Conservation (phyloP, 75 land plant genomes). For the Pinus tabuliformis region DNA sequence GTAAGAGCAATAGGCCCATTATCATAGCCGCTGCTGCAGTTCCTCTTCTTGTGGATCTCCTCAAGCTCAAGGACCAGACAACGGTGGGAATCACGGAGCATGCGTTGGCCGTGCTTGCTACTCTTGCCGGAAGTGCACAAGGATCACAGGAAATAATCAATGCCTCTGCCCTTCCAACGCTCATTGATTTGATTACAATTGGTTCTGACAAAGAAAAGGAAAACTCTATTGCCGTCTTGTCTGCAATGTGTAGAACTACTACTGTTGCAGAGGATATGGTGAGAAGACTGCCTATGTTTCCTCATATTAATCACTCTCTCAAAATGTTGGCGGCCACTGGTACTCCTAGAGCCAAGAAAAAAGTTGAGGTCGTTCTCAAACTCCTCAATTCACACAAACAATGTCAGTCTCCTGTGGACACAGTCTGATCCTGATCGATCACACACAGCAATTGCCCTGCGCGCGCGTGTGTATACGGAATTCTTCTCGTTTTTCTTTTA, state of each 20-base stretch:
- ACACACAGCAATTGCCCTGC: too few relatives aligned
- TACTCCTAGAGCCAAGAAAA: conserved; percentile 35
- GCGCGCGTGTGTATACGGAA: too few relatives aligned
- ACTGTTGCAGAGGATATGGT: conserved; percentile 44
- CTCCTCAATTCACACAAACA: background rate
- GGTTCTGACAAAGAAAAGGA: conserved; percentile 74
- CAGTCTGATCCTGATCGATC: conserved; percentile 17
- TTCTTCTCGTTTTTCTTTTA: too few relatives aligned
- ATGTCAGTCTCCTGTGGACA: too few relatives aligned
- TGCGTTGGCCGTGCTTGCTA: conserved; percentile 43
- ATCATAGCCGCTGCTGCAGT: conserved; percentile 59
- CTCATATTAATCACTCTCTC: conserved; percentile 38
- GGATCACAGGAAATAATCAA: conserved; percentile 39
- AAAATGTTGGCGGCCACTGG: conserved; percentile 36
- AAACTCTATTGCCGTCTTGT: conserved; percentile 42
- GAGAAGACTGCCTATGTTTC: conserved; percentile 14
- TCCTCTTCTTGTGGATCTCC: conserved; percentile 41
- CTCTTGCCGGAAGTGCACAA: conserved; percentile 34
- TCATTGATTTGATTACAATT: conserved; percentile 51
- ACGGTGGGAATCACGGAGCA: conserved; percentile 59
- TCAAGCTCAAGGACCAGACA: conserved; percentile 36
- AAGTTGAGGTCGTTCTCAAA: conserved; percentile 41
- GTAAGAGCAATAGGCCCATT: conserved; percentile 38
- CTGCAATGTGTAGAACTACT: conserved; percentile 47
- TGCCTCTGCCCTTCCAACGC: conserved; percentile 26